A percentile compares a stretch with the other conserved stretches of the same genome.
phyloP scores from a whole-genome alignment of 1,139 yeast genomes.

The Lodderomyces oxycetoniae region DNA sequence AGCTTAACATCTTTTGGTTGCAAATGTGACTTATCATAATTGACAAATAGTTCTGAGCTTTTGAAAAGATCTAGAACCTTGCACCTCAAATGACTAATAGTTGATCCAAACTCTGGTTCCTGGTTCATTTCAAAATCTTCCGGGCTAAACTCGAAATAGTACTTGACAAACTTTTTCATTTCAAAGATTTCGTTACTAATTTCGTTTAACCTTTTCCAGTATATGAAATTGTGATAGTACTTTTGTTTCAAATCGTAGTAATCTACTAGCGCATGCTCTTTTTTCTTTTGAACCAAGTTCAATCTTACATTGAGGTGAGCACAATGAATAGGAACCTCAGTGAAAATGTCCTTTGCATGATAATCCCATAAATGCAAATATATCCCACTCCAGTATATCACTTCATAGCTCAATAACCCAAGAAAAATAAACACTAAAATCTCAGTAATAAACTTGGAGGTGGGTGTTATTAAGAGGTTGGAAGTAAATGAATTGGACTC shows the following conservation, averaged over 20 bases:
- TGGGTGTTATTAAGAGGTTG: slow-evolving; percentile 25
- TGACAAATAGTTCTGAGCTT: slow-evolving; percentile 43
- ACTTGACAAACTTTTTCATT: slow-evolving; percentile 41
- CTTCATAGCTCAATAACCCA: slow-evolving; percentile 38
- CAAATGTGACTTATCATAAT: slow-evolving; percentile 18
- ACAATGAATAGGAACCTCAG: slow-evolving; percentile 71
- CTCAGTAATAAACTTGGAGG: slow-evolving; percentile 40
- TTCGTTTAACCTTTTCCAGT: slow-evolving; percentile 28
- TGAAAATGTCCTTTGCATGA: slow-evolving; percentile 63
- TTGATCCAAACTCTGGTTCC: slow-evolving; percentile 68
- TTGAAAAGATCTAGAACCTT: slow-evolving; percentile 51
- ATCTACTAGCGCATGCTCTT: slow-evolving; percentile 18
- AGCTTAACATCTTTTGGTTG: slow-evolving; percentile 23
- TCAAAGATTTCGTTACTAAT: slow-evolving; percentile 20
- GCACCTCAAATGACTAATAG: slow-evolving; percentile 54
- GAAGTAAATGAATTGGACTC: slow-evolving; percentile 23
- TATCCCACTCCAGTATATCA: slow-evolving; percentile 47
- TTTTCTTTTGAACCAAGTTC: slow-evolving; percentile 30
- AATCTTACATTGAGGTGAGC: slow-evolving; percentile 63
- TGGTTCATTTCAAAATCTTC: slow-evolving; percentile 61
- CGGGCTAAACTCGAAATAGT: slow-evolving; percentile 74
- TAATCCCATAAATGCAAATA: slow-evolving; percentile 48
- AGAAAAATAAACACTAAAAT: slow-evolving; percentile 32
- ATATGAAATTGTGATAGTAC: slow-evolving; percentile 23
- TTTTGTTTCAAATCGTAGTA: slow-evolving; percentile 27